Percentiles rank a stretch among this genome's conserved stretches.
Conservation (phyloP, 2,329 filamentous ascomycete genomes). For the Phyllosticta citrichinensis region DNA sequence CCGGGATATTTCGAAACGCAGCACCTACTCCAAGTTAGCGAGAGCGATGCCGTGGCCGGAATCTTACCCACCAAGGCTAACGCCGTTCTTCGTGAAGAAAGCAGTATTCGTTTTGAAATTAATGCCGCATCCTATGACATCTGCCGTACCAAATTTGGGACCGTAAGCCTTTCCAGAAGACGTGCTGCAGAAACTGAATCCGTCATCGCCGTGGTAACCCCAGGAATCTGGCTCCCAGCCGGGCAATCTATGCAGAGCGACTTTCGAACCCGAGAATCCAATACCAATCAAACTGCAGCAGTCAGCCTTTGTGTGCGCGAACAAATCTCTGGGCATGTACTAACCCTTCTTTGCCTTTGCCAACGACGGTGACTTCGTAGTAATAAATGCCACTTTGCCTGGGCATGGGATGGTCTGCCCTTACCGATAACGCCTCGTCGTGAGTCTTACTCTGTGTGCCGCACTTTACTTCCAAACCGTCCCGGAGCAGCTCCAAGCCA, state of each 20-base stretch:
- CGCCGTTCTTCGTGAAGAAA: constrained; percentile 58
- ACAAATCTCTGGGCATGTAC: constrained; percentile 24
- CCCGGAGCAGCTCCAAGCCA: constrained; percentile 62
- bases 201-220: constrained; percentile 59
- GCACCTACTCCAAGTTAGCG: constrained; percentile 41
- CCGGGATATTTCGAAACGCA: constrained; percentile 55
- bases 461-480: constrained; percentile 63
- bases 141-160: constrained; percentile 47
- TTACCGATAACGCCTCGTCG: constrained; percentile 71
- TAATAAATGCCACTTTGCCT: constrained; percentile 90
- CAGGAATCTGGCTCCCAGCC: constrained; percentile 58
- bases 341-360: constrained; percentile 58
- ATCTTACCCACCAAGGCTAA: constrained; percentile 40
- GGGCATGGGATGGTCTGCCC: constrained; percentile 80
- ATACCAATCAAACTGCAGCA: constrained; percentile 41
- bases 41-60: neutral
- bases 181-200: constrained; percentile 51
- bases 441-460: constrained; percentile 46
- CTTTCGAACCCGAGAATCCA: constrained; percentile 51
- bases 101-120: constrained; percentile 52
- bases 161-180: constrained; percentile 49
- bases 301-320: constrained; percentile 4
- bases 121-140: constrained; percentile 55
- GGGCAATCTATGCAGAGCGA: constrained; percentile 49
- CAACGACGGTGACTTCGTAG: constrained; percentile 63